Percentiles rank a stretch among this genome's conserved stretches.
Conservation (phyloP, 495 filamentous ascomycete genomes). For the Penicillium arizonense region DNA sequence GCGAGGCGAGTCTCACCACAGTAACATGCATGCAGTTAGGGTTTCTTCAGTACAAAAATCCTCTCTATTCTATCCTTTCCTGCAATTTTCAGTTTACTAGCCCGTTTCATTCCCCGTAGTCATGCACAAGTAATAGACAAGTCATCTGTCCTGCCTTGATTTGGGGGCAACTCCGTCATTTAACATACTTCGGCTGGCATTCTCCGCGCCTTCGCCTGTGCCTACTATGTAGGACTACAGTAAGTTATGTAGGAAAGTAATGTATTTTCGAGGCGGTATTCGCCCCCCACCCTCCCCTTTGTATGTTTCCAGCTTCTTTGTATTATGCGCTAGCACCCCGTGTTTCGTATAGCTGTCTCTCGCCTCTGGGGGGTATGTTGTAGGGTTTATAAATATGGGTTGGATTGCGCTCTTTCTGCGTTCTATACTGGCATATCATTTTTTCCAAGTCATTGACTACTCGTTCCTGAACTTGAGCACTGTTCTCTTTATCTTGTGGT, state of each 20-base stretch:
- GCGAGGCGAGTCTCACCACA: too few species aligned
- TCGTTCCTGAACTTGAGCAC: too few species aligned
- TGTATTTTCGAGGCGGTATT: not conserved
- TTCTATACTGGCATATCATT: too few species aligned
- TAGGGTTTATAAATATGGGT: conserved; percentile 2
- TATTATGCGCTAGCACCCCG: not conserved
- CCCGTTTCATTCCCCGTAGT: too few species aligned
- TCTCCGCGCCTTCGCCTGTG: not conserved
- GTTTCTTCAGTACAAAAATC: too few species aligned
- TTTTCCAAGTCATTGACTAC: too few species aligned
- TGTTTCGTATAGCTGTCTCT: not conserved
- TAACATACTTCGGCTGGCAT: conserved; percentile 4
- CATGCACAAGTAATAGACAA: too few species aligned
- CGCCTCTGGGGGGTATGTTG: not conserved
- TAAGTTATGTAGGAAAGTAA: too few species aligned
- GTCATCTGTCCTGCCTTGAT: not conserved
- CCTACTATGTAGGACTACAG: not conserved
- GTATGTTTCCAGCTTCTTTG: conserved; percentile 1
- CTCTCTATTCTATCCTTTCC: not conserved
- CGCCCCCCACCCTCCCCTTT: not conserved
- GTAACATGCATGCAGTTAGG: too few species aligned
- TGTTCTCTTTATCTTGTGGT: too few species aligned
- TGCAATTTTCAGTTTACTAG: not conserved
- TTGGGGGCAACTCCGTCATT: not conserved
- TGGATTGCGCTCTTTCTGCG: not conserved